Conservation (phyloP, 2,329 filamentous ascomycete species). For the Colletotrichum scovillei region DNA sequence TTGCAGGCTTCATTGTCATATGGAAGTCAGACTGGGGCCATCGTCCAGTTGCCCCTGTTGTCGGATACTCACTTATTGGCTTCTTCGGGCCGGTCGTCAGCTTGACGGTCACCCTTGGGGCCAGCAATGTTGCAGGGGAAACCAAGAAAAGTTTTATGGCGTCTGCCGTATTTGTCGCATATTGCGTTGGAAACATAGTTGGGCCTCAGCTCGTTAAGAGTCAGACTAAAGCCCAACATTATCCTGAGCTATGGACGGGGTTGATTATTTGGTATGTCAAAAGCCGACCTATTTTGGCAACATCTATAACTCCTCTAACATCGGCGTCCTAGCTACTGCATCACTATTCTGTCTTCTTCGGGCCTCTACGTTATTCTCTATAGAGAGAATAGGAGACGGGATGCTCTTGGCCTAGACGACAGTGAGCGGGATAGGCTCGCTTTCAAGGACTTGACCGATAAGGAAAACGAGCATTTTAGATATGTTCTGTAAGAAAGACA, state of each 20-base stretch:
- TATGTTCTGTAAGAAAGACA: constrained; percentile 55
- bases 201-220: constrained; percentile 77
- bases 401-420: constrained; percentile 63
- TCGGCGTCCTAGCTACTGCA: constrained; percentile 40
- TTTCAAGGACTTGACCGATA: constrained; percentile 76
- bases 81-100: constrained; percentile 79
- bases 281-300: no score
- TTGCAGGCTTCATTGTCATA: constrained; percentile 79
- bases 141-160: constrained; percentile 85
- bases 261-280: constrained; percentile 73
- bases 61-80: constrained; percentile 78
- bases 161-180: constrained; percentile 78
- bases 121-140: constrained; percentile 78
- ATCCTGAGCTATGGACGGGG: constrained; percentile 77
- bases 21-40: constrained; percentile 76
- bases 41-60: constrained; percentile 73
- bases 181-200: constrained; percentile 81
- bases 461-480: constrained; percentile 74
- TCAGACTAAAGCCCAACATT: constrained; percentile 72
- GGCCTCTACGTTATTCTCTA: constrained; percentile 69
- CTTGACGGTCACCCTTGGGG: constrained; percentile 61
- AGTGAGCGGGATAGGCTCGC: constrained; percentile 71
- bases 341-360: constrained; percentile 70
- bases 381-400: constrained; percentile 67
- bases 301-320: background rate